Evolutionary conservation across 2,329 filamentous ascomycete species (phyloP).

Genomic region (Hymenotorrendiella dingleyae): DNA sequence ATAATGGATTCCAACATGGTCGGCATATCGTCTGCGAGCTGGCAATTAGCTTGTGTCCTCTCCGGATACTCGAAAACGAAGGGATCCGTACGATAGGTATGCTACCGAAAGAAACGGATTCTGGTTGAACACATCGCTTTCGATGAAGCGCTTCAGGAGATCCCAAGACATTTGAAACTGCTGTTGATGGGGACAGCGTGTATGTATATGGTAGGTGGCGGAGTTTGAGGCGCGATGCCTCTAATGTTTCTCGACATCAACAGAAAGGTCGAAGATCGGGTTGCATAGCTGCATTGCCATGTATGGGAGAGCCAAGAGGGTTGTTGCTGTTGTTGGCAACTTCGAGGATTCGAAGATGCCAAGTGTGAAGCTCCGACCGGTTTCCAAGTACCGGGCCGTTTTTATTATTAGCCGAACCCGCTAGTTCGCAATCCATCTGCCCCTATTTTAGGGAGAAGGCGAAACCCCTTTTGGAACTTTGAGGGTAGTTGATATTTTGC

Average conservation of each 20-base stretch:
- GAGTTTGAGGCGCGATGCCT: conserved; percentile 29
- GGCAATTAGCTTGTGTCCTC: conserved; percentile 2
- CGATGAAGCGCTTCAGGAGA: conserved; percentile 83
- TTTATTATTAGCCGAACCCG: too few relatives aligned
- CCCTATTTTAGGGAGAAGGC: too few relatives aligned
- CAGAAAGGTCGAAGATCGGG: conserved; percentile 11
- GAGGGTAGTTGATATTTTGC: too few relatives aligned
- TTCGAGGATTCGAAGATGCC: too few relatives aligned
- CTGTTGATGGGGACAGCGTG: conserved; percentile 12
- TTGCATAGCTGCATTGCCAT: conserved; percentile 23
- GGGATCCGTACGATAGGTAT: conserved; percentile 64
- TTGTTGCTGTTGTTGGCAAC: too few relatives aligned
- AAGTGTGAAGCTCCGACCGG: too few relatives aligned
- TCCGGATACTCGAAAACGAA: conserved; percentile 4
- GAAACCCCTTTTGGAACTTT: too few relatives aligned
- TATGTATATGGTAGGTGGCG: too few relatives aligned
- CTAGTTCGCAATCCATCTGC: too few relatives aligned
- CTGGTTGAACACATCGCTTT: conserved; percentile 90
- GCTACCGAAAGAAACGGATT: conserved; percentile 84
- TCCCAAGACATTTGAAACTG: conserved; percentile 64
- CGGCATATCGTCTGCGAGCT: conserved; percentile 66
- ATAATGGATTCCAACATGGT: conserved; percentile 86
- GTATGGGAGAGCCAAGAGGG: conserved; percentile 7
- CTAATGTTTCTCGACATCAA: conserved; percentile 30
- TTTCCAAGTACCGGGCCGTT: too few relatives aligned